Evolutionary conservation across 306 rosid species (phyloP), one percentile per base, ranked within the genome.

Genomic region (Prunus fruticosa): DNA sequence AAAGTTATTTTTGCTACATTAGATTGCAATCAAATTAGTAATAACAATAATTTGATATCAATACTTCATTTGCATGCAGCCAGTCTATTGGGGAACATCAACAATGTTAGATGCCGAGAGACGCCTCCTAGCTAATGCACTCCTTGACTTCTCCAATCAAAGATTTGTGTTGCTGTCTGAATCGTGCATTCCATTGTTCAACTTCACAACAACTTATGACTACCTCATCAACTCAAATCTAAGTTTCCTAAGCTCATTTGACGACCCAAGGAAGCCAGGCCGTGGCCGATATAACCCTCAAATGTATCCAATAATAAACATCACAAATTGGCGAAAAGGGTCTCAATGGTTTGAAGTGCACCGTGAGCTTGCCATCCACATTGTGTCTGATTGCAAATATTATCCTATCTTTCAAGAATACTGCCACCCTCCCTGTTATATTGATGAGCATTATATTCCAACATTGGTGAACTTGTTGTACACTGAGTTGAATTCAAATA

Each of bases 281-380:
- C 78, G 89, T 2, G 91, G 91, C 45, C 87, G 88, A 22, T 86
- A 86, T 86, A 86, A 71, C 47, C 84, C 70, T 9, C 56, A 68
- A 43, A 89, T 89, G 92, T 65, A 56, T 20, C 92, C 92, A 3
- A 12, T 3, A 4, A 78, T 89, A 19, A 84, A 87, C 78, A 64
- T 85, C 77, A 77, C 88, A 28, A 8, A 91, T 14, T 91, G 93
- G 90, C 63, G 91, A 51, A 91, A 91, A 51, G 91, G 93, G 23
- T 81, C 90, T 32, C 96, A 91, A 28, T 91, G 93, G 93, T 87
- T 91, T 62, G 92, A 89, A 73, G 32, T 91, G 16, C 80, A 82
- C 58, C 82, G 88, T 0, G 80, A 89, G 0, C 85, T 91, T 3
- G 94, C 91, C 43, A 2, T 80, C 53, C 78, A 57, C 53, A 69